Evolutionary conservation across 1,284 basidiomycete genomes (phyloP).

Genomic region (Leccinum subspadiceum): DNA sequence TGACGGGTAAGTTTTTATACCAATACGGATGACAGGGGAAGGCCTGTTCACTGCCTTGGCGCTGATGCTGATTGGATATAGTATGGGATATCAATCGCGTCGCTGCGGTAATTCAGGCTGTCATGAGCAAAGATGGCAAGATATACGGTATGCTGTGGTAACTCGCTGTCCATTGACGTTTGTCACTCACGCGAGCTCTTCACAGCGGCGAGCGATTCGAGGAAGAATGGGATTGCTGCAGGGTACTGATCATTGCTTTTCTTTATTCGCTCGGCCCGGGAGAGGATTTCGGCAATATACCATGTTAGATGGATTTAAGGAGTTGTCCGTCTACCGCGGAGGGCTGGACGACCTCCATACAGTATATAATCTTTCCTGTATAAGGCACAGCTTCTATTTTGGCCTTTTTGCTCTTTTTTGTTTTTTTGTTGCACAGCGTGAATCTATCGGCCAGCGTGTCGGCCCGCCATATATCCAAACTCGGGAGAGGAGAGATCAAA

Average conservation of each 20-base stretch:
- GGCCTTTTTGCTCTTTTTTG: neutral
- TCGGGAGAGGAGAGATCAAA: neutral
- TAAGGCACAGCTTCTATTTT: neutral
- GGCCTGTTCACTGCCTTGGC: neutral
- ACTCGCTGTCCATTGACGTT: neutral
- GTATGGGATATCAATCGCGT: conserved; percentile 56
- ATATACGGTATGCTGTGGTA: conserved; percentile 36
- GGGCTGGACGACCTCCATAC: neutral
- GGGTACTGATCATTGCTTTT: conserved; percentile 53
- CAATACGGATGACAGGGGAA: neutral
- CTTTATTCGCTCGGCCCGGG: neutral
- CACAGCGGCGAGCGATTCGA: conserved; percentile 77
- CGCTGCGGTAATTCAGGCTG: conserved; percentile 72
- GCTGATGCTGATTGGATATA: conserved; percentile 14
- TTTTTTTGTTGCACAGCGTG: neutral
- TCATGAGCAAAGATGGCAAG: conserved; percentile 52
- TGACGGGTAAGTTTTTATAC: conserved; percentile 48
- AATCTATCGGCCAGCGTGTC: neutral
- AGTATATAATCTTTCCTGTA: neutral
- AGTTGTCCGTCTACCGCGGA: neutral
- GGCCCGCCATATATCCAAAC: neutral
- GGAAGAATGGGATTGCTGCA: conserved; percentile 81
- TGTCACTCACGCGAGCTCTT: conserved; percentile 7
- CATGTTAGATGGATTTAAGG: neutral
- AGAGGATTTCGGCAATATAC: neutral